A percentile compares a stretch with the other conserved stretches of the same genome.
Evolutionary conservation across 495 filamentous ascomycete genomes (phyloP).

Genomic region (Melanomma pulvis-pyrius): DNA sequence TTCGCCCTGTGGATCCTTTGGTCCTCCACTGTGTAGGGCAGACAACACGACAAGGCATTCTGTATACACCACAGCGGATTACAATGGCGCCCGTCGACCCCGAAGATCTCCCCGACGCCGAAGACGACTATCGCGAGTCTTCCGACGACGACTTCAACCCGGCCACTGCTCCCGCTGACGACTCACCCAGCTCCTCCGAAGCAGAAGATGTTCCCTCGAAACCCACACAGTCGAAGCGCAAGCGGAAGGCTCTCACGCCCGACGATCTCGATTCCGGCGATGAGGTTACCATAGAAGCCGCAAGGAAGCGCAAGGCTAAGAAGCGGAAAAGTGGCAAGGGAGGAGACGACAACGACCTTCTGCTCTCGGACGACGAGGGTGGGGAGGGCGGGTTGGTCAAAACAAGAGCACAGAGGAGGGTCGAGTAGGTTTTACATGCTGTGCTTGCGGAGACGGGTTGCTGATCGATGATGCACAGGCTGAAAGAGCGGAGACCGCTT

Average conservation of each 20-base stretch:
- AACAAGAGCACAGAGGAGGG: conserved; percentile 60
- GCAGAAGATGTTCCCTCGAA: conserved; percentile 46
- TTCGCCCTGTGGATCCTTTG: background rate
- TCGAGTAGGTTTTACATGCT: conserved; percentile 37
- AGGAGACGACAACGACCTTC: conserved; percentile 46
- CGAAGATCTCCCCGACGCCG: conserved; percentile 26
- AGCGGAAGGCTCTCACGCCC: conserved; percentile 16
- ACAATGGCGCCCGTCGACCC: conserved; percentile 18
- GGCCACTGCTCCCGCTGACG: conserved; percentile 37
- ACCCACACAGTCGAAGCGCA: conserved; percentile 39
- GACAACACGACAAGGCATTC: background rate
- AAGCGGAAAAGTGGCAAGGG: conserved; percentile 51
- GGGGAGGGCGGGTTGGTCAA: conserved; percentile 81
- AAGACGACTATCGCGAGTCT: conserved; percentile 32
- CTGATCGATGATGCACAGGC: conserved; percentile 49
- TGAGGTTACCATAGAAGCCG: conserved; percentile 69
- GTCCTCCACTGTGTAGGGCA: background rate
- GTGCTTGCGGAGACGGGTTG: background rate
- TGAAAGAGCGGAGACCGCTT: conserved; percentile 65
- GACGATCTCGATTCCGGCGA: conserved; percentile 67
- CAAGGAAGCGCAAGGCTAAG: conserved; percentile 49
- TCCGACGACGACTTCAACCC: conserved; percentile 43
- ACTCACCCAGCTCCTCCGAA: conserved; percentile 31
- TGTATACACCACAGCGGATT: background rate
- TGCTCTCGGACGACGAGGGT: conserved; percentile 51